phyloP scores from a whole-genome alignment of 257 asterid genomes.

The Forsythia viridissima region DNA sequence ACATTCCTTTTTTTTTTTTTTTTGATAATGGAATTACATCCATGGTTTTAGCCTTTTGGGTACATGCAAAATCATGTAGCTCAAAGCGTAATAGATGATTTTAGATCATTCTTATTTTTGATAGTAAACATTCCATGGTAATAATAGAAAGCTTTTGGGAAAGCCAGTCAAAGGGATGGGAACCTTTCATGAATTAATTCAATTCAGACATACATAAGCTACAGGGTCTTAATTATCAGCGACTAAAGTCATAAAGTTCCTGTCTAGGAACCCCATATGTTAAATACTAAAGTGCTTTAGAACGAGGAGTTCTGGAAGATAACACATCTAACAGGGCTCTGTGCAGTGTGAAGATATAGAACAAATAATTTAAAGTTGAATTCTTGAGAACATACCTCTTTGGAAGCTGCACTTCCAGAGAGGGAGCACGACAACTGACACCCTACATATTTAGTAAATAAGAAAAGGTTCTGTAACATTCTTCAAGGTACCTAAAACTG shows the following conservation, averaged over 20 bases:
- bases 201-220: neutral
- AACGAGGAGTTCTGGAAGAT: neutral
- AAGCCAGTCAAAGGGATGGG: neutral
- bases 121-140: neutral
- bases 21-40: neutral
- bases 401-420: slow-evolving; percentile 41
- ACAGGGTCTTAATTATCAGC: slow-evolving; percentile 4
- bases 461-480: slow-evolving; percentile 16
- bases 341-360: slow-evolving; percentile 18
- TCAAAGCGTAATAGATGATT: neutral
- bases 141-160: neutral
- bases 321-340: slow-evolving; percentile 7
- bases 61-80: neutral
- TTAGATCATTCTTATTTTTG: neutral
- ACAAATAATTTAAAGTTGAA: slow-evolving; percentile 12
- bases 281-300: slow-evolving; percentile 9
- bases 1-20: slow-evolving; percentile 4
- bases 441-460: slow-evolving; percentile 46
- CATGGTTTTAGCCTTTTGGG: neutral
- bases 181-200: slow-evolving; percentile 4
- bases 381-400: slow-evolving; percentile 41
- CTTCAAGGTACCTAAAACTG: slow-evolving; percentile 26
- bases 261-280: neutral
- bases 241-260: slow-evolving; percentile 2
- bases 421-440: slow-evolving; percentile 34